Evolutionary conservation across 1,139 yeast species (phyloP).

Genomic region (Candida sp.): DNA sequence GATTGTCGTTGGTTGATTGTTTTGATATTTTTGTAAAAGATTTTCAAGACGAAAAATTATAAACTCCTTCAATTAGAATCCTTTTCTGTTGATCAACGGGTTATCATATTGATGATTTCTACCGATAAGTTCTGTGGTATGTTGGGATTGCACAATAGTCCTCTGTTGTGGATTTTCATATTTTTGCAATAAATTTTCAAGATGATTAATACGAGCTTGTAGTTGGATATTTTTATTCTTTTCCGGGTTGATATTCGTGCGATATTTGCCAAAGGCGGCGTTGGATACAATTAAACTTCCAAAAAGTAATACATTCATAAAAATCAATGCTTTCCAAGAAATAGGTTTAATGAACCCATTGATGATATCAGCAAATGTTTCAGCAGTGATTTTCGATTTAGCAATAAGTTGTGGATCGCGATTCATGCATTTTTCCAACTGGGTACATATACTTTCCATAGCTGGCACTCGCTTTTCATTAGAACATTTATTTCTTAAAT

Average conservation of each 20-base stretch:
- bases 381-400: constrained; percentile 73
- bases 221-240: constrained; percentile 9
- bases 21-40: constrained; percentile 3
- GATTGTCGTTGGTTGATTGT: background rate
- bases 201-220: constrained; percentile 12
- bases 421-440: constrained; percentile 85
- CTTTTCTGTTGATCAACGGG: background rate
- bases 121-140: background rate
- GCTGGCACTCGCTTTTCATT: constrained; percentile 59
- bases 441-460: constrained; percentile 64
- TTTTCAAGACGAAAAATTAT: constrained; percentile 7
- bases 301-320: constrained; percentile 19
- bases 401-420: constrained; percentile 82
- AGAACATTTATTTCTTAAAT: constrained; percentile 65
- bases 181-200: constrained; percentile 5
- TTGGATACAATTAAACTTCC: constrained; percentile 20
- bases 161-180: background rate
- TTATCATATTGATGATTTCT: background rate
- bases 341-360: constrained; percentile 76
- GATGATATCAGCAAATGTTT: constrained; percentile 76
- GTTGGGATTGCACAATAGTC: background rate
- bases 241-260: constrained; percentile 12
- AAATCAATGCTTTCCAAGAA: constrained; percentile 67
- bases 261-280: constrained; percentile 17
- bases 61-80: constrained; percentile 1